A percentile compares a stretch with the other conserved stretches of the same genome.
phyloP scores from a whole-genome alignment of 768 basidiomycete genomes.

The Agrocybe pediades region DNA sequence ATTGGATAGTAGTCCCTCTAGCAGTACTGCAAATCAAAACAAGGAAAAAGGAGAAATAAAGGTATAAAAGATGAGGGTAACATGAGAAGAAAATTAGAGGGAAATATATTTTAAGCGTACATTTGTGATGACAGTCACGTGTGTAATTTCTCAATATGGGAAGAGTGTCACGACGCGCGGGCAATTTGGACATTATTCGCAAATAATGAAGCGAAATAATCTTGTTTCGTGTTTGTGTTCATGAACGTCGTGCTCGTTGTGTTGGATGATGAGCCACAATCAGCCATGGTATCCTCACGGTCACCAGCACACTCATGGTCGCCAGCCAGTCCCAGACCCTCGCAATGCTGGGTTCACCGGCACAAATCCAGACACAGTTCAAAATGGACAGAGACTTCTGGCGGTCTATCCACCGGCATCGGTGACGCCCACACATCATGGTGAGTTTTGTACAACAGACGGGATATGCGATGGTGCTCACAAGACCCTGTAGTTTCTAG shows the following conservation, averaged over 20 bases:
- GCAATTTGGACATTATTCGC: conserved; percentile 13
- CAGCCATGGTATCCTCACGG: conserved; percentile 30
- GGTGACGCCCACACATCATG: conserved; percentile 76
- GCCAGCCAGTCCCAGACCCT: conserved; percentile 17
- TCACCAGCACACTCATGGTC: conserved; percentile 21
- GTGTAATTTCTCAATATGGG: conserved; percentile 20
- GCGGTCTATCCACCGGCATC: conserved; percentile 75
- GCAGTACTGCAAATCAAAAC: conserved; percentile 12
- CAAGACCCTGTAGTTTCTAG: conserved; percentile 51
- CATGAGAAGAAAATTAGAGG: conserved; percentile 15
- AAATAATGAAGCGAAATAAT: background rate
- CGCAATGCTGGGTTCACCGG: conserved; percentile 19
- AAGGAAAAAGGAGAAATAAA: conserved; percentile 5
- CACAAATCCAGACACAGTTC: conserved; percentile 50
- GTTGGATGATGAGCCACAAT: conserved; percentile 35
- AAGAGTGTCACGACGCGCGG: conserved; percentile 23
- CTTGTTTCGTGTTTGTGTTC: conserved; percentile 4
- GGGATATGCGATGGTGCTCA: background rate
- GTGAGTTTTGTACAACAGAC: conserved; percentile 35
- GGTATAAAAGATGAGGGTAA: conserved; percentile 1
- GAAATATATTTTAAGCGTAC: background rate
- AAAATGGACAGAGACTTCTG: conserved; percentile 68
- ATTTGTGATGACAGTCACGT: conserved; percentile 5
- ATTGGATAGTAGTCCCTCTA: background rate
- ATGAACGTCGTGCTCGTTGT: conserved; percentile 1